phyloP scores from a whole-genome alignment of 805 yeast species.

The Candida boleticola region DNA sequence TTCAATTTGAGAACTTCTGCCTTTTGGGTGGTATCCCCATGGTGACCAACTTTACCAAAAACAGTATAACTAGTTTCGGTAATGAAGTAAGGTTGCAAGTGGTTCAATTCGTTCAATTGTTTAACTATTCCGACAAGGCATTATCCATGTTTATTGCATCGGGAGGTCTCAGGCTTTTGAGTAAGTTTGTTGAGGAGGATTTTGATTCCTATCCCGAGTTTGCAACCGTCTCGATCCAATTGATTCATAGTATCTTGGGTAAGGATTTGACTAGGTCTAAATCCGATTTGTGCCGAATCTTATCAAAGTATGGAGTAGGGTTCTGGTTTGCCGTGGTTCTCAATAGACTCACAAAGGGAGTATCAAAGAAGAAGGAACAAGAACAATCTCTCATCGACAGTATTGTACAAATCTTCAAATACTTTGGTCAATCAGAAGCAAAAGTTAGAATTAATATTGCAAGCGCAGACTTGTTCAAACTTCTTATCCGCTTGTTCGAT shows the following conservation, averaged over 20 bases:
- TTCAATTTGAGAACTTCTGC: constrained; percentile 40
- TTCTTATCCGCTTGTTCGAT: constrained; percentile 38
- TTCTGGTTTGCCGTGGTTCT: constrained; percentile 43
- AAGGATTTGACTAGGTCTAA: constrained; percentile 37
- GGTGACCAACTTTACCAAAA: constrained; percentile 34
- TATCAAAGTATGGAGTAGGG: constrained; percentile 41
- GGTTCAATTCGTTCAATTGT: constrained; percentile 30
- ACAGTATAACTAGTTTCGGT: constrained; percentile 20
- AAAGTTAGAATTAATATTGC: constrained; percentile 40
- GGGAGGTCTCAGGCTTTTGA: constrained; percentile 45
- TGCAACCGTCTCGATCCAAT: constrained; percentile 36
- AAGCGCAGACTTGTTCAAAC: constrained; percentile 38
- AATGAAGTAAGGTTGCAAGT: constrained; percentile 35
- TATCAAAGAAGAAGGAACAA: not conserved
- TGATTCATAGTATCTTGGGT: constrained; percentile 33
- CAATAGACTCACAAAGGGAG: constrained; percentile 25
- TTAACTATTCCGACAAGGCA: constrained; percentile 33
- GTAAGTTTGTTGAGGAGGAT: constrained; percentile 47
- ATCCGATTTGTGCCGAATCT: constrained; percentile 40
- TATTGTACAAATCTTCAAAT: constrained; percentile 36
- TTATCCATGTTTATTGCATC: constrained; percentile 42
- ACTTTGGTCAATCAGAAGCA: constrained; percentile 47
- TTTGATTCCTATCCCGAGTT: constrained; percentile 36
- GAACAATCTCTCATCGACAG: constrained; percentile 19
- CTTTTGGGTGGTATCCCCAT: constrained; percentile 44